Percentiles rank a stretch among this genome's conserved stretches.
Evolutionary conservation across 2,329 filamentous ascomycete species (phyloP).

Genomic region (Penicillium glabrum): DNA sequence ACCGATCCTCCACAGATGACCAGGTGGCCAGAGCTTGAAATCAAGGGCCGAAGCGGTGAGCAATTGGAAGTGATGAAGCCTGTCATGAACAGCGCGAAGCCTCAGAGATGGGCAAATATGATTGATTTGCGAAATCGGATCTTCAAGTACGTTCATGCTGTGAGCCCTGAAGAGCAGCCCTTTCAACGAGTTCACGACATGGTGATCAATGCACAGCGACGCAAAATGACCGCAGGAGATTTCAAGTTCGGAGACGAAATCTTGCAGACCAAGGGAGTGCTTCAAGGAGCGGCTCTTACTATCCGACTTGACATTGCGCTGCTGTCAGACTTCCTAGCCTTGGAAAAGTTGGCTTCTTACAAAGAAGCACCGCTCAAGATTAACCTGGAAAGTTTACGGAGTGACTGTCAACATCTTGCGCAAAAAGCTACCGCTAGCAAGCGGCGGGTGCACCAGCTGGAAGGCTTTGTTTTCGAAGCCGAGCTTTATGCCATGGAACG

Average conservation of each 20-base stretch:
- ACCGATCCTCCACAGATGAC: neutral
- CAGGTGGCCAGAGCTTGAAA: neutral
- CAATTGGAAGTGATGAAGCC: constrained; percentile 26
- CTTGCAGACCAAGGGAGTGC: constrained; percentile 36
- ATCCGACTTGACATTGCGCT: constrained; percentile 53
- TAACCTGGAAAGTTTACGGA: neutral
- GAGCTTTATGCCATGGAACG: constrained; percentile 39
- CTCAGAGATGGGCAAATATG: constrained; percentile 23
- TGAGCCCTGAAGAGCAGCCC: constrained; percentile 40
- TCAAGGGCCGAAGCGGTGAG: constrained; percentile 15
- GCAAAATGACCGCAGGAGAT: constrained; percentile 20
- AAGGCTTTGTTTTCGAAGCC: neutral
- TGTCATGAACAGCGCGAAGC: constrained; percentile 21
- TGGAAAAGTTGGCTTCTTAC: constrained; percentile 9
- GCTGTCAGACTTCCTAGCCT: constrained; percentile 44
- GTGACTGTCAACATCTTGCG: neutral
- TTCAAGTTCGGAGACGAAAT: constrained; percentile 29
- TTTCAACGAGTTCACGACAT: constrained; percentile 38
- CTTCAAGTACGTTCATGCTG: constrained; percentile 29
- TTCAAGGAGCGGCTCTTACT: constrained; percentile 48
- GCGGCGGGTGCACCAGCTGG: neutral
- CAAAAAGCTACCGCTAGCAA: neutral
- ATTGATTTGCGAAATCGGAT: constrained; percentile 30
- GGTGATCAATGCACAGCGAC: constrained; percentile 32
- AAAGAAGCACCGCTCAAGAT: neutral